These are phyloP conservation scores for Amoebophrya sp. DNA, from an alignment of 169 alveolate genomes.

Conservation along the genomic window DNA sequence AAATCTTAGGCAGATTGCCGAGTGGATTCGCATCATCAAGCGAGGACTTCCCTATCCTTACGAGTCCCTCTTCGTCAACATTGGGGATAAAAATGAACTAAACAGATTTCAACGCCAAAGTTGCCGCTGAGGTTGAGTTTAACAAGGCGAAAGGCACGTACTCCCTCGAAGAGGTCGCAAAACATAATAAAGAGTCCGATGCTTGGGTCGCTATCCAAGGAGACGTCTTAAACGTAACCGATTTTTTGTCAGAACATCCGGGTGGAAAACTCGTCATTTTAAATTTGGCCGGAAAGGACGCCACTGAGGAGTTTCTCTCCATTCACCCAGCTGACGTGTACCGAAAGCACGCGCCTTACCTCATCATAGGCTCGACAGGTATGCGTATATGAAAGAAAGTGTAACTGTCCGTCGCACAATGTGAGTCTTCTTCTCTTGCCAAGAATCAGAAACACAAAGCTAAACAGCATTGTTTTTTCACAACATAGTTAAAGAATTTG, in stretches of 20 bases:
- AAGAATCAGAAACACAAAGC: too few relatives aligned
- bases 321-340: constrained; percentile 8
- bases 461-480: too few relatives aligned
- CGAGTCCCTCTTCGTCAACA: not conserved
- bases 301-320: constrained; percentile 38
- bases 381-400: too few relatives aligned
- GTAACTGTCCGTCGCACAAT: too few relatives aligned
- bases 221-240: constrained; percentile 64
- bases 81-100: not conserved
- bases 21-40: not conserved
- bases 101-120: constrained; percentile 22
- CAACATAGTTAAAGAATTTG: too few relatives aligned
- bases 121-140: not conserved
- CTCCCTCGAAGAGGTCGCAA: constrained; percentile 19
- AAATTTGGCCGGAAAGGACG: constrained; percentile 38
- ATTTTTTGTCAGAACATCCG: constrained; percentile 63
- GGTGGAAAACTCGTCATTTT: constrained; percentile 53
- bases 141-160: not conserved
- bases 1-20: too few relatives aligned
- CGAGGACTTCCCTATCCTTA: not conserved
- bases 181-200: constrained; percentile 29
- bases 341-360: constrained; percentile 16
- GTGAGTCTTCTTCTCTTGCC: too few relatives aligned
- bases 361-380: not conserved
- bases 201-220: constrained; percentile 55